Base-by-base conservation (phyloP, 352 stramenopile species). In the Globisporangium yorkense region DNA sequence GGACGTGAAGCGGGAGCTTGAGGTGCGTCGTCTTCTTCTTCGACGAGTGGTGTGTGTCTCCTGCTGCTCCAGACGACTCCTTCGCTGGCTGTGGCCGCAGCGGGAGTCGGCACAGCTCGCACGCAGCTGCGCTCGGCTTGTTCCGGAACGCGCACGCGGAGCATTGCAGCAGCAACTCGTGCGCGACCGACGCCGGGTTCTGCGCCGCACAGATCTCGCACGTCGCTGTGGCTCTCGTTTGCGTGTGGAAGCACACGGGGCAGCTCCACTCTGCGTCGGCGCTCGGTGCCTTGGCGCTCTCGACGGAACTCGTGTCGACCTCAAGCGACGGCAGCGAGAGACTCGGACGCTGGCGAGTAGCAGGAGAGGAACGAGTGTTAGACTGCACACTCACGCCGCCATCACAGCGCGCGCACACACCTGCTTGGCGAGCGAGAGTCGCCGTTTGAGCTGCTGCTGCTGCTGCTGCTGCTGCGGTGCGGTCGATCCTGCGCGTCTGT, bases 141-240 rank as follows among this genome's bases (percentile, higher is more conserved):
- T 89, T 92, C 46, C 73, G 74, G 44, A 90, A 91, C 1, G 69
- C 71, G 27, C 84, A 93, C 5, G 74, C 68, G n/a, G 61, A 61
- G 56, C 80, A 93, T 45, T 88, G 80, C 20, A 84, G 54, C 3
- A 86, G 58, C 54, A 68, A 71, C 50, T 81, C 67, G 50, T 76
- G 75, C 29, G 77, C 67, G 2, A 77, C 63, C 2, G 72, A 84
- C 9, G 74, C 65, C 16, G 83, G 79, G 51, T 93, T 87, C 44
- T 88, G 71, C 18, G 84, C 68, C 18, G 79, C 80, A 54, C 84
- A 93, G 47, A 93, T 91, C 63, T 92, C 79, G 41, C 84, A 93
- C 18, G 59, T 67, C 1, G 60, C 29, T 0, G 70, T 80, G 0
- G 62, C 29, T 43, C 62, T 74, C 24, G 71, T 88, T 55, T 93